phyloP scores from a whole-genome alignment of 176 grass and related monocot genomes.

The Miscanthus lutarioriparius region DNA sequence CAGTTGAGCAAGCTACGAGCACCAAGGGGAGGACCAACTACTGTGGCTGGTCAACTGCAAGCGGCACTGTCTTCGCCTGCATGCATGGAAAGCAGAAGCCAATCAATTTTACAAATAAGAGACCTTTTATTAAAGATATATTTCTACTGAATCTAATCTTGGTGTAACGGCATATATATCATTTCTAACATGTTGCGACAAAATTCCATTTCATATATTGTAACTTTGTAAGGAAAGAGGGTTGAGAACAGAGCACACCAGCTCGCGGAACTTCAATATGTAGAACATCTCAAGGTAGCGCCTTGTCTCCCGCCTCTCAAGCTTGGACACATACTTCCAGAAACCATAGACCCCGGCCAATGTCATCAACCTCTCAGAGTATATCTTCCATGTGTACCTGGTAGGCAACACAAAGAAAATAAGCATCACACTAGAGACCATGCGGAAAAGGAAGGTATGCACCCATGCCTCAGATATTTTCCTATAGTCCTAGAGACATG shows the following conservation, averaged over 20 bases:
- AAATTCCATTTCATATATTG: not conserved
- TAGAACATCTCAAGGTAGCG: constrained; percentile 98
- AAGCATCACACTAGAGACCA: constrained; percentile 12
- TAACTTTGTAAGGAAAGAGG: not conserved
- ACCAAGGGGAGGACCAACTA: constrained; percentile 1
- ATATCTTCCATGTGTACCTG: constrained; percentile 98
- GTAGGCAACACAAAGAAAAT: constrained; percentile 4
- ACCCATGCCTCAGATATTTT: not conserved
- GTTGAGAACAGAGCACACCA: constrained; percentile 51
- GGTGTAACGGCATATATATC: not conserved
- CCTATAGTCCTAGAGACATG: not conserved
- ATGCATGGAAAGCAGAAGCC: not conserved
- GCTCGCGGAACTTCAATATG: constrained; percentile 73
- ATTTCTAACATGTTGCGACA: constrained; percentile 8
- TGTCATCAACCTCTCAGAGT: constrained; percentile 96
- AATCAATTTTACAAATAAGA: constrained; percentile 28
- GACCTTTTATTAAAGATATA: not conserved
- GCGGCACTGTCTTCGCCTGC: constrained; percentile 80
- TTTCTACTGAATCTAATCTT: not conserved
- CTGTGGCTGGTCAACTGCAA: constrained; percentile 53
- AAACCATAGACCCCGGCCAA: constrained; percentile 91
- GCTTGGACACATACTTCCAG: constrained; percentile 95
- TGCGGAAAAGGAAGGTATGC: not conserved
- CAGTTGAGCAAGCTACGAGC: not conserved
- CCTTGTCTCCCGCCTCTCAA: constrained; percentile 82